Conservation (phyloP, 1,139 yeast species). For the Geotrichum citri-aurantii region DNA sequence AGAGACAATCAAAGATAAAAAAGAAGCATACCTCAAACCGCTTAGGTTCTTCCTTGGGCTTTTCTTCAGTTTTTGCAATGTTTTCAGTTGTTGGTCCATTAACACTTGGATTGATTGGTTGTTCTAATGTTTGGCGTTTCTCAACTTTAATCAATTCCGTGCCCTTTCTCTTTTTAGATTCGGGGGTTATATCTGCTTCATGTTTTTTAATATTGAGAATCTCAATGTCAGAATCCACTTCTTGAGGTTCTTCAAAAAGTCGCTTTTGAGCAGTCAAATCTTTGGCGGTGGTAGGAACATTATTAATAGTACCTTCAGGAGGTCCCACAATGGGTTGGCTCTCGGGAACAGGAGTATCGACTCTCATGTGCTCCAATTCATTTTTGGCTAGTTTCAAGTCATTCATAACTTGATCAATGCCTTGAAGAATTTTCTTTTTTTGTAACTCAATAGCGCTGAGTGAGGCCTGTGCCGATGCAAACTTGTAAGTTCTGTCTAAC, state of each 20-base stretch:
- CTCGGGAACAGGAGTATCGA: background rate
- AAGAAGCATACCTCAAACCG: constrained; percentile 5
- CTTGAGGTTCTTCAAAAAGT: background rate
- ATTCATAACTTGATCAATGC: background rate
- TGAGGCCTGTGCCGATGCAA: constrained; percentile 7
- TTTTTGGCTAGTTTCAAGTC: background rate
- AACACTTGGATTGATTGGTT: background rate
- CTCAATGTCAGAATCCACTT: constrained; percentile 14
- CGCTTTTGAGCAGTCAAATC: background rate
- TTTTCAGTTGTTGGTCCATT: background rate
- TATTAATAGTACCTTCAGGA: background rate
- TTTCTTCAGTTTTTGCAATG: background rate
- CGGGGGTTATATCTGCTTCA: background rate
- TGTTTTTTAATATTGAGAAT: constrained; percentile 6
- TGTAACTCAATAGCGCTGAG: background rate
- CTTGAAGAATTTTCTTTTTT: background rate
- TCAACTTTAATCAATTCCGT: background rate
- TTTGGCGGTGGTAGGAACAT: background rate
- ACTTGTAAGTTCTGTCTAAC: constrained; percentile 7
- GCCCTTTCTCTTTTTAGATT: background rate
- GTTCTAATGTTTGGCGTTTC: background rate
- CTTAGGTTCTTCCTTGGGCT: background rate
- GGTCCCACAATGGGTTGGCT: background rate
- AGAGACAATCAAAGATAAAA: background rate
- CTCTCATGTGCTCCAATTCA: background rate